Conservation (phyloP, 2,329 filamentous ascomycete species). For the Colletotrichum abscissum region DNA sequence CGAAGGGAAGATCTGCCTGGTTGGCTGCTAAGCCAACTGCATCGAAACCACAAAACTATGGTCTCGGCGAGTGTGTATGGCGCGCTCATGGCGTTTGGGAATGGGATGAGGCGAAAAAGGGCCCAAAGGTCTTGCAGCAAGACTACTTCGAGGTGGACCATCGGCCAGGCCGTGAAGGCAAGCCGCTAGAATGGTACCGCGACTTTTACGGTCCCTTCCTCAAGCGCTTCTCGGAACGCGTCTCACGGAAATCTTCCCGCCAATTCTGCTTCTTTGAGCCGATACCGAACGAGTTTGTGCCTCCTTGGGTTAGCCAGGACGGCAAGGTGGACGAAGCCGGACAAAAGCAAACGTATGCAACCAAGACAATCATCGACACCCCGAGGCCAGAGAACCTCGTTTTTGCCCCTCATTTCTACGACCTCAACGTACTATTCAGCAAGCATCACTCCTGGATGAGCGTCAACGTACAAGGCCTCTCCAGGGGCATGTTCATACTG, state of each 20-base stretch:
- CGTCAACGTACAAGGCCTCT: constrained; percentile 54
- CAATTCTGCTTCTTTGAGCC: constrained; percentile 53
- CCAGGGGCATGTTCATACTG: constrained; percentile 52
- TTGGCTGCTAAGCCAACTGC: constrained; percentile 33
- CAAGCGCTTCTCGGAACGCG: constrained; percentile 47
- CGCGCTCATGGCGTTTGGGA: constrained; percentile 51
- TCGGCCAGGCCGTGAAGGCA: constrained; percentile 47
- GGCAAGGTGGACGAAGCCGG: background rate
- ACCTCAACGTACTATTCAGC: constrained; percentile 53
- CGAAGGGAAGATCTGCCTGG: constrained; percentile 50
- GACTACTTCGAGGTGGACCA: constrained; percentile 53
- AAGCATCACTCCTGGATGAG: constrained; percentile 49
- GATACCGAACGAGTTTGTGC: constrained; percentile 54
- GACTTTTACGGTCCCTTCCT: constrained; percentile 56
- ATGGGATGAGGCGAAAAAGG: constrained; percentile 46
- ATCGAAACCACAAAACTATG: constrained; percentile 37
- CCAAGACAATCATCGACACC: constrained; percentile 41
- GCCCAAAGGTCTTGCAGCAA: constrained; percentile 40
- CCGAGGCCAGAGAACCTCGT: constrained; percentile 48
- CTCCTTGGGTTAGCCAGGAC: constrained; percentile 45
- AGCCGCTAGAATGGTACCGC: constrained; percentile 52
- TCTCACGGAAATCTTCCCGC: constrained; percentile 43
- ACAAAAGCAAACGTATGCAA: constrained; percentile 40
- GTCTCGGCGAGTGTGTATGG: constrained; percentile 52
- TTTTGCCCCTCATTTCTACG: constrained; percentile 56